Evolutionary conservation across 805 yeast species (phyloP).

Genomic region (Kurtzmaniella cleridarum): DNA sequence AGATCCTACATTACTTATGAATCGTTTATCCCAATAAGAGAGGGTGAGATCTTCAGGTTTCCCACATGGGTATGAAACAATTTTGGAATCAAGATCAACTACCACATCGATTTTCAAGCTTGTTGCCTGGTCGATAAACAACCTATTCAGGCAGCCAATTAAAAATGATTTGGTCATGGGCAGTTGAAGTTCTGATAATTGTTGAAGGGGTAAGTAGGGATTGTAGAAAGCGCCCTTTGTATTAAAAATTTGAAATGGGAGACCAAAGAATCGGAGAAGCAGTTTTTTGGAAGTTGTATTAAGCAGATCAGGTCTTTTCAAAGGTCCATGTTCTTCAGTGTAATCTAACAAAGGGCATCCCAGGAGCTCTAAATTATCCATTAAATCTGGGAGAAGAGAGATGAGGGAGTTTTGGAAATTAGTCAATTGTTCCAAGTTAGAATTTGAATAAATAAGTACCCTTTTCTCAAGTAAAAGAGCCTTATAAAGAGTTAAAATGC

Average conservation of each 20-base stretch:
- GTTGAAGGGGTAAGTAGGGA: conserved; percentile 94
- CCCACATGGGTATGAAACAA: conserved; percentile 39
- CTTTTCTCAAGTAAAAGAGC: conserved; percentile 70
- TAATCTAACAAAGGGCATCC: conserved; percentile 71
- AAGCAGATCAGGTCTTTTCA: conserved; percentile 59
- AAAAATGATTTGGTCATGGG: conserved; percentile 57
- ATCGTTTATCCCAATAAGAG: conserved; percentile 57
- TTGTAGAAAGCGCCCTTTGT: conserved; percentile 78
- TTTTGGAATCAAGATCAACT: conserved; percentile 61
- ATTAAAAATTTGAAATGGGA: conserved; percentile 83
- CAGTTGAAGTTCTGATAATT: conserved; percentile 64
- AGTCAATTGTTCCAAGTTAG: conserved; percentile 74
- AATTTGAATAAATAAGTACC: conserved; percentile 67
- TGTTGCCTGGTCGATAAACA: conserved; percentile 61
- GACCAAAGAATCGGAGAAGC: conserved; percentile 72
- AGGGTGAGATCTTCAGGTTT: conserved; percentile 27
- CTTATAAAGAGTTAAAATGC: conserved; percentile 65
- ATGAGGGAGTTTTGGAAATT: conserved; percentile 79
- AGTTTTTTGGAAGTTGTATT: conserved; percentile 76
- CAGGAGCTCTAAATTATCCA: conserved; percentile 65
- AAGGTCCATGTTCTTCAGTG: conserved; percentile 42
- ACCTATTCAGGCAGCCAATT: conserved; percentile 84
- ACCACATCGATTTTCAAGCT: conserved; percentile 60
- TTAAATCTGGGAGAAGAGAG: conserved; percentile 75
- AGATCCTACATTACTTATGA: conserved; percentile 54